These are phyloP conservation scores for Pisolithus orientalis DNA, from an alignment of 768 basidiomycete genomes.

Conservation along the genomic window DNA sequence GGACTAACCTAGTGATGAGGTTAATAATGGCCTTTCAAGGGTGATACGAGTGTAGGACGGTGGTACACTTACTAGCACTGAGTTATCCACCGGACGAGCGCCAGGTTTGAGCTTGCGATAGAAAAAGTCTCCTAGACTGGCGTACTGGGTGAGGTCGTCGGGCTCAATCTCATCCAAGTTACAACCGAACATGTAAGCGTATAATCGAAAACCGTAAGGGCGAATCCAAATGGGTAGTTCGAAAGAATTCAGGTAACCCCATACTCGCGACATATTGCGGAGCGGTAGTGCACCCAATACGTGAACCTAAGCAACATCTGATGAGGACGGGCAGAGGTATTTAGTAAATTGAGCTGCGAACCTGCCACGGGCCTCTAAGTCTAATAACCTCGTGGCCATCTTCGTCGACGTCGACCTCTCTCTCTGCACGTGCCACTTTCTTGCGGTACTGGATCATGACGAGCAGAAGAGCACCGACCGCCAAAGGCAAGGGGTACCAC, in stretches of 20 bases:
- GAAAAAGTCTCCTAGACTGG: constrained; percentile 92
- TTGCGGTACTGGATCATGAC: constrained; percentile 72
- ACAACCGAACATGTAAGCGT: constrained; percentile 87
- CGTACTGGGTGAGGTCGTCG: constrained; percentile 70
- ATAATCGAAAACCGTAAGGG: constrained; percentile 83
- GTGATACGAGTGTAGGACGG: background rate
- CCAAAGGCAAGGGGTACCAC: constrained; percentile 93
- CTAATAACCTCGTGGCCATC: constrained; percentile 76
- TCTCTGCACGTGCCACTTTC: constrained; percentile 40
- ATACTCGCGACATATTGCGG: constrained; percentile 90
- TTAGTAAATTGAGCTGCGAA: constrained; percentile 29
- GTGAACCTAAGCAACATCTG: constrained; percentile 60
- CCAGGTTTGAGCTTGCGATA: constrained; percentile 83
- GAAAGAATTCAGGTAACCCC: constrained; percentile 93
- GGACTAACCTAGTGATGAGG: constrained; percentile 65
- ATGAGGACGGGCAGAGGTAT: background rate
- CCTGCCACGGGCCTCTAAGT: constrained; percentile 91
- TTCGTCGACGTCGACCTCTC: constrained; percentile 73
- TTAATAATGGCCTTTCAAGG: background rate
- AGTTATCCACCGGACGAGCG: constrained; percentile 70
- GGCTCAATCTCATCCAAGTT: constrained; percentile 88
- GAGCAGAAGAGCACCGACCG: constrained; percentile 85
- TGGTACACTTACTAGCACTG: constrained; percentile 52
- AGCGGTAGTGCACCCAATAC: constrained; percentile 93
- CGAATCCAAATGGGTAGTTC: constrained; percentile 93